Evolutionary conservation across 805 yeast genomes (phyloP), one percentile per base, ranked within the genome.

Genomic region (Metschnikowia bowlesiae): DNA sequence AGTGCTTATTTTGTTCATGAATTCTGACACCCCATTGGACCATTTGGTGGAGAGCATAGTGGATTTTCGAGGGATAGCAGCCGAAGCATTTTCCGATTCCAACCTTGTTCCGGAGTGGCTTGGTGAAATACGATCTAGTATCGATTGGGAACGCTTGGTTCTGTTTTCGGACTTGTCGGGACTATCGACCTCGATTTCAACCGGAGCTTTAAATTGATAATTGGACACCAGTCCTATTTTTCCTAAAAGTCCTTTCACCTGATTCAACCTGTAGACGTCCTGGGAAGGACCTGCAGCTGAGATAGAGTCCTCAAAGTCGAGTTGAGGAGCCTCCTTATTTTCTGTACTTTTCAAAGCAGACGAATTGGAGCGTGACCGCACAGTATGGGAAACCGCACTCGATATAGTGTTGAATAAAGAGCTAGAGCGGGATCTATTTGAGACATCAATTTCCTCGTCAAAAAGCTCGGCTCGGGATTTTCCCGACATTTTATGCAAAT

Each of bases 1-100:
- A 5, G 61, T 54, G 53, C 70, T 71, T 26, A 72, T 60, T 51
- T 70, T 73, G 13, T 70, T 71, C 74, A 73, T 73, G 39, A 73
- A 67, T 49, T 73, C 77, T 13, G 68, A 53, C 8, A 73, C 70
- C 0, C 78, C 77, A n/a, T 54, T 62, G n/a, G 73, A 62, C 39
- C 73, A 59, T 55, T 71, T 73, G 22, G 70, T 47, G 7, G 55
- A 44, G 8, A 44, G 46, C 46, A 44, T 44, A 7, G 40, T 35
- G 18, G 46, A 18, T 29, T 44, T 44, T 11, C 46, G 14, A 11
- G 46, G 33, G 7, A 37, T 36, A n/a, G 14, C 26, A 32, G 11
- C 16, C 40, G 33, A 26, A 8, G 13, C 29, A 13, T 34, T 42
- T 26, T 67, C 53, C 1, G 76, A 72, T 3, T 72, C 69, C 6